phyloP scores from a whole-genome alignment of 352 stramenopile species.

The Achlya hypogyna region DNA sequence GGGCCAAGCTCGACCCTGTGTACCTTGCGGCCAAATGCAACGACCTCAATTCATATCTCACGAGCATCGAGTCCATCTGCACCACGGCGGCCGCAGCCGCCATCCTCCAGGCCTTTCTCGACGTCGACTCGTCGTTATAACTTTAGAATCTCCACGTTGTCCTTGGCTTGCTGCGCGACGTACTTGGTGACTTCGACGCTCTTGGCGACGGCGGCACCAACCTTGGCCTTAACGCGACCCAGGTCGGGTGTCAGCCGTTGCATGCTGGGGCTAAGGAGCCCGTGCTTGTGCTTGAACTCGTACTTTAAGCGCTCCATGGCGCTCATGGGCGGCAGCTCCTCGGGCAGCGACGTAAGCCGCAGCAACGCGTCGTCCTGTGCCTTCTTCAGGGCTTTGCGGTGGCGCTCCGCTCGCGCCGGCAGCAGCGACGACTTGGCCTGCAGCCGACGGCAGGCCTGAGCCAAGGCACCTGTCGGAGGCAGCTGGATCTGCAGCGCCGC shows the following conservation, averaged over 20 bases:
- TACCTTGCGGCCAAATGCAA: slow-evolving; percentile 35
- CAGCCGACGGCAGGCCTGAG: slow-evolving; percentile 13
- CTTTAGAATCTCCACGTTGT: slow-evolving; percentile 22
- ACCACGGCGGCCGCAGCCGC: background rate
- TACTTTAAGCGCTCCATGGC: slow-evolving; percentile 6
- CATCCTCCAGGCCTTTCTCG: slow-evolving; percentile 6
- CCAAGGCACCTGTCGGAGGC: slow-evolving; percentile 4
- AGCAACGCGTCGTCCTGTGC: slow-evolving; percentile 1
- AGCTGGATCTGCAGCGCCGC: background rate
- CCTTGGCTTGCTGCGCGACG: slow-evolving; percentile 14
- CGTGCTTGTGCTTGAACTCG: slow-evolving; percentile 15
- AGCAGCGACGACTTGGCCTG: slow-evolving; percentile 4
- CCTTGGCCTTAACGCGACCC: background rate
- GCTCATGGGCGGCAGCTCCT: background rate
- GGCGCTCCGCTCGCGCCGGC: background rate
- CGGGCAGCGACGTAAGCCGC: background rate
- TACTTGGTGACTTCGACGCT: background rate
- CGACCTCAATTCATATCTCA: slow-evolving; percentile 11
- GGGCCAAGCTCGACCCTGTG: slow-evolving; percentile 73
- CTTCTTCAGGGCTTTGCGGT: slow-evolving; percentile 4
- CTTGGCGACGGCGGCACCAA: background rate
- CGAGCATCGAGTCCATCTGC: slow-evolving; percentile 14
- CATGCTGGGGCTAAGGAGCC: slow-evolving; percentile 1
- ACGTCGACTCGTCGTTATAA: slow-evolving; percentile 7
- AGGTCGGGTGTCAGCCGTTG: slow-evolving; percentile 10